Evolutionary conservation across 2,329 filamentous ascomycete species (phyloP), one percentile per base, ranked within the genome.

Genomic region (Conoideocrella luteorostrata): DNA sequence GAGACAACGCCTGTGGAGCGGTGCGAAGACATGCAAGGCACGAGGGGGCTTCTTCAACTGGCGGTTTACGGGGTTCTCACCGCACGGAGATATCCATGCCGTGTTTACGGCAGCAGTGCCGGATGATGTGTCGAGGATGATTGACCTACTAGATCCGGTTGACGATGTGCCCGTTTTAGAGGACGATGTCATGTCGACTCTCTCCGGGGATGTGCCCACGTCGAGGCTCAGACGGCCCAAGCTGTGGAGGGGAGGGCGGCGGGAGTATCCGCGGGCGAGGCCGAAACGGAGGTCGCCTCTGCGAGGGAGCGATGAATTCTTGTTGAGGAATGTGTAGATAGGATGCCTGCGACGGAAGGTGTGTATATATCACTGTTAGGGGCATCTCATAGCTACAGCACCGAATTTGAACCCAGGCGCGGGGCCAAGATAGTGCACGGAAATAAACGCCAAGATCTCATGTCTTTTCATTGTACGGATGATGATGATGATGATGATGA

Each of bases 31-130:
- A 40, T 32, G 50, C 35, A 57, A 49, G n/a, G 30, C 23, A 17
- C 12, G 32, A 1, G 4, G 20, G 6, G 21, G 36, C 2, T 15
- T 46, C 32, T 58, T 54, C 13, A 59, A 55, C 36, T 70, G 66
- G 50, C 65, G 67, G 18, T 78, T 82, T 51, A 74, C 62, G 4
- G 61, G 63, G 21, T 60, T 67, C 39, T 66, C 71, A n/a, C 77
- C 77, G 3, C 79, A 82, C 54, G 76, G 74, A 2, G 78, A 81
- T 52, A 61, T 81, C 28, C 72, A 78, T 45, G 72, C 75, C 2
- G 78, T 81, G 2, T 82, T 82, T 49, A 75, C 80, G 38, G 66
- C 70, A 9, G 70, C 78, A 33, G 75, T 77, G n/a, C 76, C 78
- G 12, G 64, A 69, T 38, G 54, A 57, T 2, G 50, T 65, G 11